phyloP scores from a whole-genome alignment of 1,139 yeast genomes.

The Yamadazyma trypodendri region DNA sequence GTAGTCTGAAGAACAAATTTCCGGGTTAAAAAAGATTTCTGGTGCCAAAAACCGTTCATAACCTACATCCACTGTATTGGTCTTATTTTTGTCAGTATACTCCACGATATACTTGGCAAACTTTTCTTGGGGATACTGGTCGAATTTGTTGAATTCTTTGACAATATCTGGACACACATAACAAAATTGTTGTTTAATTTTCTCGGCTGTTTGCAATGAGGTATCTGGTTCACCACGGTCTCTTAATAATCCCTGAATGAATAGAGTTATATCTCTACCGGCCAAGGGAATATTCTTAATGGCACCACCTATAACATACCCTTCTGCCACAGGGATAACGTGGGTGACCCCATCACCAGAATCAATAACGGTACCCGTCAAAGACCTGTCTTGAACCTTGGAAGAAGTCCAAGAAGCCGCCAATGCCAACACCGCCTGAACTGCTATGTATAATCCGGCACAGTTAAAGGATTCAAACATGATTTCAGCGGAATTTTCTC shows the following conservation, averaged over 20 bases:
- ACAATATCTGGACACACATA: slow-evolving; percentile 98
- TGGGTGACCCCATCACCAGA: slow-evolving; percentile 98
- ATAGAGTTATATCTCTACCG: slow-evolving; percentile 93
- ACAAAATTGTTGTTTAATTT: slow-evolving; percentile 93
- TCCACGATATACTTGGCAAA: slow-evolving; percentile 93
- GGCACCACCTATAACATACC: slow-evolving; percentile 96
- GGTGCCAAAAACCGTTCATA: slow-evolving; percentile 98
- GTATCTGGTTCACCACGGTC: slow-evolving; percentile 97
- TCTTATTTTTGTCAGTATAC: slow-evolving; percentile 64
- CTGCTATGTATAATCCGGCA: slow-evolving; percentile 97
- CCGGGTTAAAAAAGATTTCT: slow-evolving; percentile 97
- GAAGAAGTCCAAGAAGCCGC: slow-evolving; percentile 99
- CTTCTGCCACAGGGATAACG: slow-evolving; percentile 99
- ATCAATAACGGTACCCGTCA: slow-evolving; percentile 97
- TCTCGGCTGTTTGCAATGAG: slow-evolving; percentile 91
- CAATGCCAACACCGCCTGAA: slow-evolving; percentile 95
- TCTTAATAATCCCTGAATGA: slow-evolving; percentile 88
- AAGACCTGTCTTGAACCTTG: slow-evolving; percentile 89
- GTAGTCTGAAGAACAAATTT: slow-evolving; percentile 92
- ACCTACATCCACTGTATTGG: slow-evolving; percentile 82
- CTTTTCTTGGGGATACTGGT: slow-evolving; percentile 83
- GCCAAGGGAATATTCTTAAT: slow-evolving; percentile 97
- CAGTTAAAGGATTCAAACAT: slow-evolving; percentile 98
- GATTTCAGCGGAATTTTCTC: slow-evolving; percentile 97
- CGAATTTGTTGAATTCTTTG: slow-evolving; percentile 91